A percentile compares a stretch with the other conserved stretches of the same genome.
These are phyloP conservation scores for Thielaviopsis populi DNA, from an alignment of 2,329 filamentous ascomycete genomes.

Conservation along the genomic window DNA sequence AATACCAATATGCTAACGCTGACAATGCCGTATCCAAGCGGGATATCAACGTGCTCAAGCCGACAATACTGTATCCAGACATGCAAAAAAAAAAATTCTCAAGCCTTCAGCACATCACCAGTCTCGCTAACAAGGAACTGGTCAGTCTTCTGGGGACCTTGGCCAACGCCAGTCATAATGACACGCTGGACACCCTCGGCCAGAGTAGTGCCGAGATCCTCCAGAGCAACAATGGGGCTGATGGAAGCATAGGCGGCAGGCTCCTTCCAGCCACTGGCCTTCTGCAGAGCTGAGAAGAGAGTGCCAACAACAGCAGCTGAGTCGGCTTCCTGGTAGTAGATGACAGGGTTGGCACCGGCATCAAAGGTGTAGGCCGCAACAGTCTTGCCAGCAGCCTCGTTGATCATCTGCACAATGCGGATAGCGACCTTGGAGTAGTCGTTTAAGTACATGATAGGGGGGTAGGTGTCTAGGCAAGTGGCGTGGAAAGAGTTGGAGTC, in stretches of 20 bases:
- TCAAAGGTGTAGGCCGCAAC: conserved; percentile 95
- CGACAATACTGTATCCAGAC: neutral
- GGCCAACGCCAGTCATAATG: conserved; percentile 81
- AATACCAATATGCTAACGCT: neutral
- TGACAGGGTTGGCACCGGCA: conserved; percentile 88
- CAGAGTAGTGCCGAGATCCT: conserved; percentile 48
- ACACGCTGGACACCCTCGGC: conserved; percentile 72
- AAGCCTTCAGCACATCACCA: conserved; percentile 26
- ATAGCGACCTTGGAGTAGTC: conserved; percentile 81
- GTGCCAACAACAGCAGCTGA: conserved; percentile 57
- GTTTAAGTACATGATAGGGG: conserved; percentile 98
- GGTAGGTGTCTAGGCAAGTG: conserved; percentile 84
- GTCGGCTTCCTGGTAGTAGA: conserved; percentile 83
- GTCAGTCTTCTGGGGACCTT: conserved; percentile 69
- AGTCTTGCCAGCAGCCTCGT: conserved; percentile 58
- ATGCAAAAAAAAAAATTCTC: neutral
- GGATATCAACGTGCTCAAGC: neutral
- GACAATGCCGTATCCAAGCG: neutral
- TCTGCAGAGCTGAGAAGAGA: conserved; percentile 52
- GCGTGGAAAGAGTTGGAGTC: conserved; percentile 97
- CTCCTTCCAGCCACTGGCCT: conserved; percentile 57
- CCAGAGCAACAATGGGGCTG: conserved; percentile 40
- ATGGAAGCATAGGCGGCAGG: conserved; percentile 33
- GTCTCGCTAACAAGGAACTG: conserved; percentile 59
- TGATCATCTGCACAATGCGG: conserved; percentile 77